Percentiles rank a stretch among this genome's conserved stretches.
Evolutionary conservation across 306 rosid species (phyloP).

Genomic region (Mucuna pruriens): DNA sequence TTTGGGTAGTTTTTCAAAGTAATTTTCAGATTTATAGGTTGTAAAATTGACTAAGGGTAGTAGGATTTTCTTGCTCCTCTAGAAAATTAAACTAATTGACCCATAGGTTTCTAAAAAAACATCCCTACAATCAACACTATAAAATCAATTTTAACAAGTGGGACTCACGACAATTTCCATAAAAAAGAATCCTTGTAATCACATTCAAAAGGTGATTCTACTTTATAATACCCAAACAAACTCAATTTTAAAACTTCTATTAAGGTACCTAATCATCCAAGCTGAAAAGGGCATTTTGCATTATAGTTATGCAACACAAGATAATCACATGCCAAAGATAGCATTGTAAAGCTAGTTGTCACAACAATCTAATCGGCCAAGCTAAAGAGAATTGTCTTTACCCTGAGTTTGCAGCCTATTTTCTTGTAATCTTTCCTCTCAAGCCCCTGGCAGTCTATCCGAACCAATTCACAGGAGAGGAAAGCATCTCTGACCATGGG

Average conservation of each 20-base stretch:
- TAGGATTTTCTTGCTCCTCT: neutral
- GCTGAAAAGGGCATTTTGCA: neutral
- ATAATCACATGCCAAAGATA: neutral
- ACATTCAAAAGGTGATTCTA: neutral
- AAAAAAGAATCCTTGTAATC: neutral
- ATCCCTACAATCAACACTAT: neutral
- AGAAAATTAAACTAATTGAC: neutral
- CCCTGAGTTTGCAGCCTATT: conserved; percentile 95
- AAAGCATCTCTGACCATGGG: conserved; percentile 97
- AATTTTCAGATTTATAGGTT: neutral
- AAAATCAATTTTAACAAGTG: neutral
- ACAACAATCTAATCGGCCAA: neutral
- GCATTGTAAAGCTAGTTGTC: neutral
- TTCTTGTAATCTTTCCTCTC: conserved; percentile 94
- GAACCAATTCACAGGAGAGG: conserved; percentile 66
- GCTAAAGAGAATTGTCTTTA: conserved; percentile 28
- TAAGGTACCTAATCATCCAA: neutral
- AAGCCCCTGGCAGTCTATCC: conserved; percentile 88
- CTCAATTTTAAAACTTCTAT: neutral
- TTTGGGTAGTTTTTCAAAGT: conserved; percentile 1
- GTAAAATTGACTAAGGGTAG: neutral
- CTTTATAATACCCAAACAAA: neutral
- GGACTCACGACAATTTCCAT: neutral
- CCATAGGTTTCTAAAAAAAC: neutral
- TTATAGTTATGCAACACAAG: conserved; percentile 10